A percentile compares a stretch with the other conserved stretches of the same genome.
Evolutionary conservation across 2,329 filamentous ascomycete species (phyloP).

Genomic region (Aureobasidium sp.): DNA sequence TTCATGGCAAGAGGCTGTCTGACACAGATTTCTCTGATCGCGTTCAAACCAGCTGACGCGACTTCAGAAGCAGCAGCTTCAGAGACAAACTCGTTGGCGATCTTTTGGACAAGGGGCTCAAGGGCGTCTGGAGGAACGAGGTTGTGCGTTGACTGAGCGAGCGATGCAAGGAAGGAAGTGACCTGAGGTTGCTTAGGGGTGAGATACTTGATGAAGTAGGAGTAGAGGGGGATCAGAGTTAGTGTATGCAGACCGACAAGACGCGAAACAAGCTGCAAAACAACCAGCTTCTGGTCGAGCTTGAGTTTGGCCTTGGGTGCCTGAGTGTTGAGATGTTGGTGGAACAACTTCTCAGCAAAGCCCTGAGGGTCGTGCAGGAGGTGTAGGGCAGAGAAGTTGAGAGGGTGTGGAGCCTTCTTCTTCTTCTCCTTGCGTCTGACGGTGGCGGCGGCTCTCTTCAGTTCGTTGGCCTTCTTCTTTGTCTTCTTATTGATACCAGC

Average conservation of each 20-base stretch:
- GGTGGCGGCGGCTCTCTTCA: conserved; percentile 74
- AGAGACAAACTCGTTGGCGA: conserved; percentile 96
- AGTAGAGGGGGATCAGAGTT: conserved; percentile 84
- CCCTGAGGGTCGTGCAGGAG: conserved; percentile 90
- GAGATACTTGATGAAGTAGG: conserved; percentile 87
- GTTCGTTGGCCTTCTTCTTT: conserved; percentile 72
- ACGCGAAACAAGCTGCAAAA: conserved; percentile 83
- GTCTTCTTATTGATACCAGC: conserved; percentile 93
- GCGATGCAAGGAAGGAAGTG: conserved; percentile 84
- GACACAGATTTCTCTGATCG: conserved; percentile 88
- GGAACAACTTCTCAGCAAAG: conserved; percentile 84
- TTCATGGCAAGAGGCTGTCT: conserved; percentile 94
- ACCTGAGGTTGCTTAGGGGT: conserved; percentile 83
- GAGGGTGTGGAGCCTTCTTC: conserved; percentile 75
- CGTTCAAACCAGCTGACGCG: conserved; percentile 83
- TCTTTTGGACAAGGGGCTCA: conserved; percentile 86
- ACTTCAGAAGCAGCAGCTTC: conserved; percentile 90
- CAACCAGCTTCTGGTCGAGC: conserved; percentile 81
- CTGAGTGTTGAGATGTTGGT: conserved; percentile 69
- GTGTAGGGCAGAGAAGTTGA: conserved; percentile 96
- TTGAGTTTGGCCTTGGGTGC: conserved; percentile 78
- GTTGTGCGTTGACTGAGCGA: conserved; percentile 86
- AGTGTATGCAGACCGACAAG: conserved; percentile 90
- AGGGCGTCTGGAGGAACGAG: conserved; percentile 88
- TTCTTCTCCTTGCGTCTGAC: conserved; percentile 79